phyloP scores from a whole-genome alignment of 306 rosid genomes.

The Inga oerstediana region DNA sequence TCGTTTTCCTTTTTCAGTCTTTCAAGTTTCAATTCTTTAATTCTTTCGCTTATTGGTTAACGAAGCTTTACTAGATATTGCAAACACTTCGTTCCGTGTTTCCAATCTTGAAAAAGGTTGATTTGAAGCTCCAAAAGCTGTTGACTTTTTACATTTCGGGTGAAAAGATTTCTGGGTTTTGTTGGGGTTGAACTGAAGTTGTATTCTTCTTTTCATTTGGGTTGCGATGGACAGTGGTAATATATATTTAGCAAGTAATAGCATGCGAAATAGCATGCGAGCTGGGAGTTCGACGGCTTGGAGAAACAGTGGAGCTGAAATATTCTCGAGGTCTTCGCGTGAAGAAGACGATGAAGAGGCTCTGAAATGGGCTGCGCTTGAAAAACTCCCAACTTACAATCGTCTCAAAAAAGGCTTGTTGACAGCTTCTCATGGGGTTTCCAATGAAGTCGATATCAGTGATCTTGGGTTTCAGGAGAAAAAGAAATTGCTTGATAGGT shows the following conservation, averaged over 20 bases:
- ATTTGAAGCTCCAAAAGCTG: neutral
- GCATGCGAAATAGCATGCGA: constrained; percentile 40
- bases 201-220: neutral
- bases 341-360: constrained; percentile 78
- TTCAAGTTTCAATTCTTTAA: neutral
- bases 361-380: constrained; percentile 77
- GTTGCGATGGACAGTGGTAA: constrained; percentile 52
- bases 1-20: neutral
- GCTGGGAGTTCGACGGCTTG: constrained; percentile 45
- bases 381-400: constrained; percentile 76
- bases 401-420: constrained; percentile 74
- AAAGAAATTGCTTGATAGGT: constrained; percentile 46
- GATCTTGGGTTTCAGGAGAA: constrained; percentile 47
- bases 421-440: constrained; percentile 46
- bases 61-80: neutral
- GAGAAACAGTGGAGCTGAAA: constrained; percentile 53
- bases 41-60: constrained; percentile 10
- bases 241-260: constrained; percentile 44
- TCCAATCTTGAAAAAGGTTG: neutral
- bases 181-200: neutral
- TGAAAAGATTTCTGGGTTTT: neutral
- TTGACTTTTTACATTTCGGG: neutral
- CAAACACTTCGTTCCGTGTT: neutral
- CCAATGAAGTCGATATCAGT: constrained; percentile 56
- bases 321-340: constrained; percentile 55